These are phyloP conservation scores for Rhododendron williamsianum DNA, from an alignment of 148 eudicot species.

Conservation along the genomic window DNA sequence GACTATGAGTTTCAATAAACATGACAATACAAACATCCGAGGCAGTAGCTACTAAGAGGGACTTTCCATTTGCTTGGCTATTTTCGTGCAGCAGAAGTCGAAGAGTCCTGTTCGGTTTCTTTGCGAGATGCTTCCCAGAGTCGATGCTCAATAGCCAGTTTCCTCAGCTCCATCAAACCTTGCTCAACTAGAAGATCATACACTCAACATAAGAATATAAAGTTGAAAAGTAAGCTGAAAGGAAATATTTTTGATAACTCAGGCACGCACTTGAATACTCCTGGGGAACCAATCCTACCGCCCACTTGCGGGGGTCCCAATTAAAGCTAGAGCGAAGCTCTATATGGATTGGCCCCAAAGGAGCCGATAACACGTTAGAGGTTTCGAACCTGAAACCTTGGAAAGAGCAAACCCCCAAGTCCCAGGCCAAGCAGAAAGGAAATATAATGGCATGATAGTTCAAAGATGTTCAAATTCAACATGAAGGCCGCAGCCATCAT, in stretches of 20 bases:
- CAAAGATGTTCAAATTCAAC: background rate
- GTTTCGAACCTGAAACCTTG: too few relatives aligned
- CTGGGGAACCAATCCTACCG: too few relatives aligned
- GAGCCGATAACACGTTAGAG: too few relatives aligned
- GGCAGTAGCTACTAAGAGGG: background rate
- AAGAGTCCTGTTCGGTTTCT: slow-evolving; percentile 31
- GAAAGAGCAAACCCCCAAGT: too few relatives aligned
- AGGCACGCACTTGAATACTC: too few relatives aligned
- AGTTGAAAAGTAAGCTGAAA: background rate
- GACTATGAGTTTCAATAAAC: background rate
- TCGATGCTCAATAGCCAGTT: slow-evolving; percentile 58
- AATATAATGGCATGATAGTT: background rate
- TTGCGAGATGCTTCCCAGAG: slow-evolving; percentile 76
- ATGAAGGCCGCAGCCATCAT: background rate
- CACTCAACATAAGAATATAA: slow-evolving; percentile 1
- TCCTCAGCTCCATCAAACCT: slow-evolving; percentile 78
- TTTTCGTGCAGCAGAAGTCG: background rate
- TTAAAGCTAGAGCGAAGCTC: too few relatives aligned
- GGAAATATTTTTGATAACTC: background rate
- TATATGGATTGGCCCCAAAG: too few relatives aligned
- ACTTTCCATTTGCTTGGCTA: background rate
- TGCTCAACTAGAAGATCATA: slow-evolving; percentile 53
- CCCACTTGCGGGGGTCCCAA: too few relatives aligned
- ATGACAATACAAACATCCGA: background rate
- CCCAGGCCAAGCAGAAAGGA: background rate